Percentiles rank a stretch among this genome's conserved stretches.
These are phyloP conservation scores for Calocybe gambosa DNA, from an alignment of 1,284 basidiomycete species.

Conservation along the genomic window DNA sequence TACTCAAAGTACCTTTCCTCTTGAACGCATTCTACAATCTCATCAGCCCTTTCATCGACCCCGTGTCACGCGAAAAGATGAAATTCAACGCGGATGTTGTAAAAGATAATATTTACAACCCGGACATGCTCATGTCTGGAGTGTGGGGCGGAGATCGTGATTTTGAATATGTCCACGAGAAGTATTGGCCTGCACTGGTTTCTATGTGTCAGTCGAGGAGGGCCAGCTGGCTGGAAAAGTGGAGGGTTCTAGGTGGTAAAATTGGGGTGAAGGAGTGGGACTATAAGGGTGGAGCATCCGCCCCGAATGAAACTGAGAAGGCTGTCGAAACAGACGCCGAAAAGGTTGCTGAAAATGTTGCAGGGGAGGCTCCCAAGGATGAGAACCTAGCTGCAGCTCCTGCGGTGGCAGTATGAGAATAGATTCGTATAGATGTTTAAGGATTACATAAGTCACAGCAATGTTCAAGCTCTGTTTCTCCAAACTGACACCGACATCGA, in stretches of 20 bases:
- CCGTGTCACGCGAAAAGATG: constrained; percentile 69
- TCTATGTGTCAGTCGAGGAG: constrained; percentile 47
- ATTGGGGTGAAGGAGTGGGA: constrained; percentile 73
- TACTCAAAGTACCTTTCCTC: constrained; percentile 81
- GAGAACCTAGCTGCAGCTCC: neutral
- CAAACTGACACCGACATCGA: neutral
- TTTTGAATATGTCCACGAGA: constrained; percentile 66
- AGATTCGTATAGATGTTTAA: neutral
- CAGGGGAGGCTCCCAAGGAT: neutral
- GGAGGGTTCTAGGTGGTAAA: constrained; percentile 56
- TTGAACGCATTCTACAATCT: constrained; percentile 79
- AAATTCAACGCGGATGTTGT: constrained; percentile 63
- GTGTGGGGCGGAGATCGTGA: constrained; percentile 56
- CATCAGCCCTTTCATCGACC: constrained; percentile 77
- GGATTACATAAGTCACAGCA: neutral
- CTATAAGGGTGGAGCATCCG: constrained; percentile 34
- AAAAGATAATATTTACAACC: constrained; percentile 52
- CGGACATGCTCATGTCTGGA: constrained; percentile 51
- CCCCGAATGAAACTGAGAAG: neutral
- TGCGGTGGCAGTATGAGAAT: neutral
- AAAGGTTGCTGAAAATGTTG: neutral
- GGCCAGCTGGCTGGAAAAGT: constrained; percentile 47
- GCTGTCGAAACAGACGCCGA: neutral
- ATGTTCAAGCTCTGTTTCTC: neutral
- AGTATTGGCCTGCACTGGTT: constrained; percentile 69